Percentiles rank a stretch among this genome's conserved stretches.
phyloP scores from a whole-genome alignment of 2,329 filamentous ascomycete species.

The Ophiostoma montium region DNA sequence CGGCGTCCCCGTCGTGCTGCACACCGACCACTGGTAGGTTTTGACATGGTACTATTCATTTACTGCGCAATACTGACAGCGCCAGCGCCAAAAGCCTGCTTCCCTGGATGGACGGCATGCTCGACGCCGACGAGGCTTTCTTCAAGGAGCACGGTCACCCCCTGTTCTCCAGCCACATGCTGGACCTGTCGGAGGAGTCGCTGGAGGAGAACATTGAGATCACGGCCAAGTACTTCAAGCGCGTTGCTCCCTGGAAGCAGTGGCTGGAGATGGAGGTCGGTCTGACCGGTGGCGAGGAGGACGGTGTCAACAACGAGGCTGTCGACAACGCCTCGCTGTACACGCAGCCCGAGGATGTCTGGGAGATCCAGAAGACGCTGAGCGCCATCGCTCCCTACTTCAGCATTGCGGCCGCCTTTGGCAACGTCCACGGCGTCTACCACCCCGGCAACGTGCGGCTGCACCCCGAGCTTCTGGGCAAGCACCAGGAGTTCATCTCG shows the following conservation, averaged over 20 bases:
- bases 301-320: constrained; percentile 82
- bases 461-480: constrained; percentile 85
- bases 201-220: constrained; percentile 86
- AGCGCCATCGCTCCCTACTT: constrained; percentile 85
- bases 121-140: constrained; percentile 86
- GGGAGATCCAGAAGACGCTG: constrained; percentile 78
- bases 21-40: constrained; percentile 67
- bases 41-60: not conserved
- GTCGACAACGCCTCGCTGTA: constrained; percentile 96
- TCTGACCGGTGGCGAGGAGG: constrained; percentile 50
- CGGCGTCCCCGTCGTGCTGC: constrained; percentile 79
- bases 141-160: constrained; percentile 90
- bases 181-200: constrained; percentile 85
- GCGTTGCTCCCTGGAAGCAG: constrained; percentile 91
- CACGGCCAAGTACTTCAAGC: constrained; percentile 86
- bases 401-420: constrained; percentile 95
- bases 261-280: constrained; percentile 97
- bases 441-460: constrained; percentile 68
- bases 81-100: constrained; percentile 89
- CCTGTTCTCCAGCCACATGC: constrained; percentile 91
- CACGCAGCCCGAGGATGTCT: constrained; percentile 95
- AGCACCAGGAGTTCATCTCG: constrained; percentile 90
- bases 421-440: constrained; percentile 98
- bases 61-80: constrained; percentile 25
- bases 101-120: constrained; percentile 91